Evolutionary conservation across 2,329 filamentous ascomycete species (phyloP).

Genomic region (Neospermospora avenae): DNA sequence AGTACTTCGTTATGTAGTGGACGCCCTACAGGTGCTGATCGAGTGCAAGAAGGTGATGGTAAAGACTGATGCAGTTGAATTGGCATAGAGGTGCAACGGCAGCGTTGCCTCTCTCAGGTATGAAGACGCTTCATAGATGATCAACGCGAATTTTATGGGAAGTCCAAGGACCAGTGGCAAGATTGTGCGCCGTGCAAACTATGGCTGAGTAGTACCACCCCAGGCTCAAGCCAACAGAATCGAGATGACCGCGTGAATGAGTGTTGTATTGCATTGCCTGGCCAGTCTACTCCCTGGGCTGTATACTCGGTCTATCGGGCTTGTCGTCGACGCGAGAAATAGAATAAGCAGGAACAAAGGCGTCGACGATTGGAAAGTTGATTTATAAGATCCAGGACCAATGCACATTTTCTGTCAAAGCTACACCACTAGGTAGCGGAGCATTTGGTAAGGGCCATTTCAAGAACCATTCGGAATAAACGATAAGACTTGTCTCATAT

Average conservation of each 20-base stretch:
- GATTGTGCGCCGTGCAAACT: constrained; percentile 57
- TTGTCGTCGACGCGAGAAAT: constrained; percentile 14
- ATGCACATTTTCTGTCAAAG: constrained; percentile 38
- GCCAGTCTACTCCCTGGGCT: constrained; percentile 55
- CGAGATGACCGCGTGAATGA: constrained; percentile 51
- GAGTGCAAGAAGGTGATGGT: constrained; percentile 38
- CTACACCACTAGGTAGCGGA: no score
- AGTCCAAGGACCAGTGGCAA: constrained; percentile 55
- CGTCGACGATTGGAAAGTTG: constrained; percentile 18
- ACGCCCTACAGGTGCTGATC: constrained; percentile 37
- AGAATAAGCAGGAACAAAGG: constrained; percentile 3
- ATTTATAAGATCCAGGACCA: constrained; percentile 36
- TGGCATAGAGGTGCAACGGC: constrained; percentile 9
- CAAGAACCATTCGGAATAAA: no score
- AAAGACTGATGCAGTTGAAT: constrained; percentile 25
- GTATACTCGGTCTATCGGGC: constrained; percentile 1
- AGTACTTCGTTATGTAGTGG: constrained; percentile 47
- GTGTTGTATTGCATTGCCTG: constrained; percentile 57
- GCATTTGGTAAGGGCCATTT: no score
- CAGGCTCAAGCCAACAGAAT: constrained; percentile 59
- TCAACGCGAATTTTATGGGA: constrained; percentile 47
- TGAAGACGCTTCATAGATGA: constrained; percentile 26
- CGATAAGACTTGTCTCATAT: no score
- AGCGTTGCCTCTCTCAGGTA: constrained; percentile 7
- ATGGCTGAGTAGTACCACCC: constrained; percentile 61